Evolutionary conservation across 176 grass and related monocot genomes (phyloP).

Genomic region (Oryza officinalis): DNA sequence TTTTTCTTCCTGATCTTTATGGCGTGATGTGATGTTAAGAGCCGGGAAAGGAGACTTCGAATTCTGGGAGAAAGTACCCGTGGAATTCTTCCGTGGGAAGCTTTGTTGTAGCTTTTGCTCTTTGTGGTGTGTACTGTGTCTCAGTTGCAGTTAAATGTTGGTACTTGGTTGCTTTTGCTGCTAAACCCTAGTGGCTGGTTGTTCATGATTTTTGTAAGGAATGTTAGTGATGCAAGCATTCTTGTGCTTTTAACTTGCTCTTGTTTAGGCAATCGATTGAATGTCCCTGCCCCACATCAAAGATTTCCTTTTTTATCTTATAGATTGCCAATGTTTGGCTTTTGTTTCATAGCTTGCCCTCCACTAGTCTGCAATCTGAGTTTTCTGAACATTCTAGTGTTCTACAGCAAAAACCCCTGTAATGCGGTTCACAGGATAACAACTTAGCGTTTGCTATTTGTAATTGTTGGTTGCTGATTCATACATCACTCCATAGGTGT

Average conservation of each 20-base stretch:
- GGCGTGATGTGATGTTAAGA: conserved; percentile 5
- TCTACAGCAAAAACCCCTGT: neutral
- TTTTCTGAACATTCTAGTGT: conserved; percentile 6
- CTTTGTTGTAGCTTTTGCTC: conserved; percentile 35
- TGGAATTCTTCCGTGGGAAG: conserved; percentile 29
- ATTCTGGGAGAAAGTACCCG: conserved; percentile 33
- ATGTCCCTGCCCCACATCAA: neutral
- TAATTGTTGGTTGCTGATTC: neutral
- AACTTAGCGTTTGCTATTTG: neutral
- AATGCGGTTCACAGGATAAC: neutral
- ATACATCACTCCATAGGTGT: neutral
- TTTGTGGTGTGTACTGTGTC: conserved; percentile 19
- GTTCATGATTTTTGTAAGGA: conserved; percentile 4
- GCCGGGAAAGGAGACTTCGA: conserved; percentile 28
- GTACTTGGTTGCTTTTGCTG: conserved; percentile 4
- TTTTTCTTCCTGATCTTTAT: conserved; percentile 27
- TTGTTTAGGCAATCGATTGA: neutral
- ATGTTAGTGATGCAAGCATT: neutral
- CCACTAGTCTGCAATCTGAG: neutral
- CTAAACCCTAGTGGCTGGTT: conserved; percentile 29
- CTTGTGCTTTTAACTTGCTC: neutral
- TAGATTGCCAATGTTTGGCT: neutral
- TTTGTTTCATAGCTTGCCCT: neutral
- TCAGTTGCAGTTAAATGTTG: conserved; percentile 20
- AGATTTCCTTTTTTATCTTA: neutral